phyloP scores from a whole-genome alignment of 2,329 filamentous ascomycete species.

The Calonectria pseudoreteaudii region DNA sequence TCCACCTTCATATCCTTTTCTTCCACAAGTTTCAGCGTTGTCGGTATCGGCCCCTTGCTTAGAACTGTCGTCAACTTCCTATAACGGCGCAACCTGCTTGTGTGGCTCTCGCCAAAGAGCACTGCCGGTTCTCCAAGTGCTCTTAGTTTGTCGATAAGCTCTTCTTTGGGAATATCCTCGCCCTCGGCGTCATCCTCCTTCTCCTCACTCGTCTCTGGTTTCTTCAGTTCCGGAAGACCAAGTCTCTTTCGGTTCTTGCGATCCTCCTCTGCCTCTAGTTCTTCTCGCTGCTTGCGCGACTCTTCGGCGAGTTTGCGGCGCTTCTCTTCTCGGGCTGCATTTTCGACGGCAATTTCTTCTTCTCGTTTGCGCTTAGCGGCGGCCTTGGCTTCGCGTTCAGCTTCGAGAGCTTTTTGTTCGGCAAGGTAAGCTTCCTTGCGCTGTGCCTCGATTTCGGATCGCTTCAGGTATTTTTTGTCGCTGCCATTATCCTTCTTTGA shows the following conservation, averaged over 20 bases:
- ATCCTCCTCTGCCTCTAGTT: slow-evolving; percentile 80
- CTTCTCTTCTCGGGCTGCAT: slow-evolving; percentile 82
- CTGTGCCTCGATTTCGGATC: slow-evolving; percentile 86
- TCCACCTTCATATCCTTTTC: slow-evolving; percentile 91
- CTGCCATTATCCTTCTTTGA: slow-evolving; percentile 66
- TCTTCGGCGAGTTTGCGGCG: slow-evolving; percentile 84
- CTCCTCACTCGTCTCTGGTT: slow-evolving; percentile 54
- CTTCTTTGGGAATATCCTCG: slow-evolving; percentile 78
- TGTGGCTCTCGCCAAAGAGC: slow-evolving; percentile 86
- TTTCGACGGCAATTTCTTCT: slow-evolving; percentile 81
- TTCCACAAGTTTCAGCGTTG: slow-evolving; percentile 80
- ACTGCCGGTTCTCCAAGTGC: slow-evolving; percentile 77
- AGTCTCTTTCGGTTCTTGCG: slow-evolving; percentile 78
- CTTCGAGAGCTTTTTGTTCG: slow-evolving; percentile 81
- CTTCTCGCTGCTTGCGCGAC: slow-evolving; percentile 75
- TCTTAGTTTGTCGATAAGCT: slow-evolving; percentile 76
- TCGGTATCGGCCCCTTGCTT: slow-evolving; percentile 86
- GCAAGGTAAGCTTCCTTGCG: slow-evolving; percentile 83
- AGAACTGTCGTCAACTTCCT: slow-evolving; percentile 71
- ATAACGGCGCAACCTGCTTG: slow-evolving; percentile 76
- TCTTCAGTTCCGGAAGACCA: slow-evolving; percentile 78
- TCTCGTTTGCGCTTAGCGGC: slow-evolving; percentile 89
- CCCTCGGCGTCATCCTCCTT: slow-evolving; percentile 54
- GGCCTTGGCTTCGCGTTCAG: slow-evolving; percentile 75
- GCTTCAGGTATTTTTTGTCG: slow-evolving; percentile 83